phyloP scores from a whole-genome alignment of 371 early-diverging fungal genomes.

The Mucor indicus region DNA sequence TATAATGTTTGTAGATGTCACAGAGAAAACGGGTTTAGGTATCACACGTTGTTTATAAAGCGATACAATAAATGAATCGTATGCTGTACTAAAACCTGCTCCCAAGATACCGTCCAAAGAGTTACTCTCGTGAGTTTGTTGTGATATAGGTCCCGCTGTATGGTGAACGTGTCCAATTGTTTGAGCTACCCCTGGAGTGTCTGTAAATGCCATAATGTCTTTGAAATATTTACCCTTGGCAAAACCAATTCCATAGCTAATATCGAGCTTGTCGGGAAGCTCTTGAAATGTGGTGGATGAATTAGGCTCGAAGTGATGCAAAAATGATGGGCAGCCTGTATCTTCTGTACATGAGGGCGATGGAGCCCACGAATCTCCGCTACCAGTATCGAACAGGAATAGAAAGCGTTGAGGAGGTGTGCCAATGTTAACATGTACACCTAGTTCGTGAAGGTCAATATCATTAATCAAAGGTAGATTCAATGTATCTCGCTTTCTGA shows the following conservation, averaged over 20 bases:
- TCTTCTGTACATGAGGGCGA: constrained; percentile 18
- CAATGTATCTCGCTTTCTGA: no score
- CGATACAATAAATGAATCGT: constrained; percentile 29
- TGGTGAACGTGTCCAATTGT: constrained; percentile 34
- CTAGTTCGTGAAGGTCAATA: constrained; percentile 28
- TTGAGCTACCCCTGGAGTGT: constrained; percentile 45
- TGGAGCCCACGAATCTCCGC: constrained; percentile 49
- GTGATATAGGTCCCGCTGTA: constrained; percentile 11
- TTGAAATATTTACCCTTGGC: constrained; percentile 54
- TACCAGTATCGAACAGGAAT: constrained; percentile 64
- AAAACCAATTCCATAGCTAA: constrained; percentile 60
- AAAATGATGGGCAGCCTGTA: constrained; percentile 25
- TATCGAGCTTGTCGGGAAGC: constrained; percentile 44
- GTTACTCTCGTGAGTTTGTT: constrained; percentile 34
- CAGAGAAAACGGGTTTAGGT: constrained; percentile 38
- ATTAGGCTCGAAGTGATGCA: constrained; percentile 41
- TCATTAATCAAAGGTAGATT: constrained; percentile 32
- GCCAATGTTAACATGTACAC: constrained; percentile 51
- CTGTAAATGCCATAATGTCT: constrained; percentile 50
- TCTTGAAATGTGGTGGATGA: constrained; percentile 48
- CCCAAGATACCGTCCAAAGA: constrained; percentile 33
- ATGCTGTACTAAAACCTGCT: constrained; percentile 23
- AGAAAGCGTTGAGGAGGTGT: constrained; percentile 64
- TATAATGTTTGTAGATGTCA: no score
- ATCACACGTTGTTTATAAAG: constrained; percentile 29